Evolutionary conservation across 148 eudicot genomes (phyloP).

Genomic region (Cornus suecica): DNA sequence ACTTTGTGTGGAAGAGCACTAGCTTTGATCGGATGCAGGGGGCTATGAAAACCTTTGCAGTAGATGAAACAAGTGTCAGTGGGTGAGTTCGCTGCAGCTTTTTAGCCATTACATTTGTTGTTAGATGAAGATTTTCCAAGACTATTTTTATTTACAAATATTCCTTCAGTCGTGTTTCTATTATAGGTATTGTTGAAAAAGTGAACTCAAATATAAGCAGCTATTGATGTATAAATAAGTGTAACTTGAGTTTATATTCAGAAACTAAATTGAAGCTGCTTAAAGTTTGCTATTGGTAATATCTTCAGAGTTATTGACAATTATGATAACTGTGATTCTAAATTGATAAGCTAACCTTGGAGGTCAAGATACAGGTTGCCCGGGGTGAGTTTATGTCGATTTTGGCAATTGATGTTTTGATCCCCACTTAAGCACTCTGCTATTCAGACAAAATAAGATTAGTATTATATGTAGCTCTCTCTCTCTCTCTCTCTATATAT

Average conservation of each 20-base stretch:
- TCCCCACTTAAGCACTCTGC: too few species aligned
- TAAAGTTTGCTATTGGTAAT: background rate
- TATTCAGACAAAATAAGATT: too few species aligned
- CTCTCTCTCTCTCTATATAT: too few species aligned
- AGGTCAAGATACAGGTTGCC: background rate
- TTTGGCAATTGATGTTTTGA: too few species aligned
- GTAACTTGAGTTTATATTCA: background rate
- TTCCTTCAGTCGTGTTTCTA: background rate
- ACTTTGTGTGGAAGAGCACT: conserved; percentile 99
- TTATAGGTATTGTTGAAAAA: background rate
- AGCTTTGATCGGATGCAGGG: conserved; percentile 99
- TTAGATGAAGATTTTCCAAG: background rate
- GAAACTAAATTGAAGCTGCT: background rate
- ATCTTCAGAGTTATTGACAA: background rate
- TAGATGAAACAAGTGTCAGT: conserved; percentile 99
- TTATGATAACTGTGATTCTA: background rate
- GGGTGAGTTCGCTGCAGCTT: conserved; percentile 55
- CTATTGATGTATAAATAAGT: background rate
- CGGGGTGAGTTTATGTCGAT: background rate
- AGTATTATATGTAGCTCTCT: too few species aligned
- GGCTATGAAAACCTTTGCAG: conserved; percentile 98
- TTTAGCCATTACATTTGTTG: background rate
- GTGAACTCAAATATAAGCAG: background rate
- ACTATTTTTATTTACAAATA: too few species aligned
- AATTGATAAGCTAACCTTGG: background rate